Evolutionary conservation across 139 green algal species (phyloP).

Genomic region (Diplosphaera chodatii): DNA sequence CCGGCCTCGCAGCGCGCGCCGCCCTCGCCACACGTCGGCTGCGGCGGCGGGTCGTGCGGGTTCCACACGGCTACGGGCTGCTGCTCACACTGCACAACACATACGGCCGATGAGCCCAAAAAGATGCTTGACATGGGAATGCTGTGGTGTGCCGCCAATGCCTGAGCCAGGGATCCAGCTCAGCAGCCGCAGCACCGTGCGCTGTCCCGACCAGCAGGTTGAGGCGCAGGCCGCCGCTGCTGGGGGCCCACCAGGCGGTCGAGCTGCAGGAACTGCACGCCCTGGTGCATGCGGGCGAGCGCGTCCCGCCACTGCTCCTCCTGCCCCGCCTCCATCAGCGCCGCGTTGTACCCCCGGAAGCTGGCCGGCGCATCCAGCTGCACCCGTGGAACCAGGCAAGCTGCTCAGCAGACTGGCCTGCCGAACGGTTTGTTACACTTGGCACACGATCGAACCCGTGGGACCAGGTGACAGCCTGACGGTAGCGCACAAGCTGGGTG

Average conservation of each 20-base stretch:
- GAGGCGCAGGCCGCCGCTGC: too few species aligned
- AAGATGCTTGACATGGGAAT: too few species aligned
- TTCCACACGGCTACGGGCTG: neutral
- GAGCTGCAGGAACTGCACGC: neutral
- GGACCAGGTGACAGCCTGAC: too few species aligned
- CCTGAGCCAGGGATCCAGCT: too few species aligned
- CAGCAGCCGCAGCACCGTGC: too few species aligned
- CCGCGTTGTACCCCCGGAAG: neutral
- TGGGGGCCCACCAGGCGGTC: neutral
- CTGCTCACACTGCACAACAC: neutral
- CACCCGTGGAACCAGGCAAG: neutral
- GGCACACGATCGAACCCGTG: too few species aligned
- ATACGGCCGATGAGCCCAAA: too few species aligned
- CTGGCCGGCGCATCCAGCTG: neutral
- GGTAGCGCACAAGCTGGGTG: too few species aligned
- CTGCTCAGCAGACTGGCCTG: too few species aligned
- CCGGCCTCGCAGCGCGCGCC: neutral
- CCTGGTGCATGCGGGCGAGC: neutral
- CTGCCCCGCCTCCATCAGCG: neutral
- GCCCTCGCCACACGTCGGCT: neutral
- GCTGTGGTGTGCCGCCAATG: too few species aligned
- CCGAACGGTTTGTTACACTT: too few species aligned
- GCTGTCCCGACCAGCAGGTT: too few species aligned
- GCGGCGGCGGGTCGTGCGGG: neutral
- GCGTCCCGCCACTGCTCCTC: neutral